These are phyloP conservation scores for Penicillium glabrum DNA, from an alignment of 2,329 filamentous ascomycete genomes.

Conservation along the genomic window DNA sequence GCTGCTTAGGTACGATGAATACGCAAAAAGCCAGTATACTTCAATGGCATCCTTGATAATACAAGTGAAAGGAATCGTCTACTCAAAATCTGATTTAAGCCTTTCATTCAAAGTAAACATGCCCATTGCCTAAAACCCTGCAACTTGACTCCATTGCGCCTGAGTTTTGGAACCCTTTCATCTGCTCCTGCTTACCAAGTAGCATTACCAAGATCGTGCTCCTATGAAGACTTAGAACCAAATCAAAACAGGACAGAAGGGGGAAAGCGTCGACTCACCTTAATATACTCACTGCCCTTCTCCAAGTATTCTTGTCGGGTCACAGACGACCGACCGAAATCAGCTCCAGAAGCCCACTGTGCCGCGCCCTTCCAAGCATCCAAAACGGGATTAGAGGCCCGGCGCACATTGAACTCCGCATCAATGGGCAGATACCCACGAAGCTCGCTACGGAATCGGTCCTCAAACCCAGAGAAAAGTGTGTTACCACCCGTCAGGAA, in stretches of 20 bases:
- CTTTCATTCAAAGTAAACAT: constrained; percentile 3
- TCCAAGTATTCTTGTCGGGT: constrained; percentile 82
- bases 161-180: constrained; percentile 8
- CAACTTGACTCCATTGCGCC: constrained; percentile 25
- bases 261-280: constrained; percentile 51
- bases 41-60: no score
- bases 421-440: constrained; percentile 70
- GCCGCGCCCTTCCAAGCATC: constrained; percentile 96
- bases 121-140: constrained; percentile 8
- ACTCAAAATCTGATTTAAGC: neutral
- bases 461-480: constrained; percentile 82
- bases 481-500: constrained; percentile 95
- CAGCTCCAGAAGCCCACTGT: constrained; percentile 66
- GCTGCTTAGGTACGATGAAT: no score
- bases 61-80: no score
- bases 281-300: constrained; percentile 91
- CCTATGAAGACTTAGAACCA: constrained; percentile 23
- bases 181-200: constrained; percentile 24
- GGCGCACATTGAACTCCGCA: constrained; percentile 66
- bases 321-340: constrained; percentile 66
- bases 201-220: constrained; percentile 40
- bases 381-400: constrained; percentile 71
- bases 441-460: constrained; percentile 72
- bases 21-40: no score
- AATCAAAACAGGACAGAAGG: neutral